Conservation (phyloP, 176 grass and related monocot genomes). For the Typha latifolia region DNA sequence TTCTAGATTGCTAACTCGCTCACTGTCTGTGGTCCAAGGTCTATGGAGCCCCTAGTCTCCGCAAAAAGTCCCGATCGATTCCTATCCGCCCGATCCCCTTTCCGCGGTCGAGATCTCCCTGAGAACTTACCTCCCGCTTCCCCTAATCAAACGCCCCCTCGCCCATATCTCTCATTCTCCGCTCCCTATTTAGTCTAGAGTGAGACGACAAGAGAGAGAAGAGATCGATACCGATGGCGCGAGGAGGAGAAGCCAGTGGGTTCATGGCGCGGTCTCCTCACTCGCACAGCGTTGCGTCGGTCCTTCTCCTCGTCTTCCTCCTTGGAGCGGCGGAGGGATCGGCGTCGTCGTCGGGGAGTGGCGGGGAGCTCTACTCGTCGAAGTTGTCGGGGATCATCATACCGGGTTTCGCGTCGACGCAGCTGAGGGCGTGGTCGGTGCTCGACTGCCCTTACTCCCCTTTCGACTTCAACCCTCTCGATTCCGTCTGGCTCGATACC, state of each 20-base stretch:
- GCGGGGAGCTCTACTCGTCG: slow-evolving; percentile 45
- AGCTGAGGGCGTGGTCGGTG: slow-evolving; percentile 97
- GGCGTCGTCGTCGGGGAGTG: slow-evolving; percentile 20
- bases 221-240: background rate
- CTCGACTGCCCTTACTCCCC: slow-evolving; percentile 92
- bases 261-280: background rate
- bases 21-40: background rate
- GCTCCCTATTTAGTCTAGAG: background rate
- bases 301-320: background rate
- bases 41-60: background rate
- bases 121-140: background rate
- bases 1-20: background rate
- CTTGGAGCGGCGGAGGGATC: background rate
- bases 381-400: slow-evolving; percentile 97
- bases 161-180: background rate
- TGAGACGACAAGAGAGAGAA: background rate
- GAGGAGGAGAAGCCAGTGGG: background rate
- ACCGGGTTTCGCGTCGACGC: slow-evolving; percentile 88
- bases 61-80: background rate
- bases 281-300: background rate
- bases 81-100: background rate
- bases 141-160: background rate
- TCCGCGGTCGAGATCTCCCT: background rate
- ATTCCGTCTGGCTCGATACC: slow-evolving; percentile 92
- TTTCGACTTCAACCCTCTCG: slow-evolving; percentile 93